These are phyloP conservation scores for sunflower (Helianthus annuus) DNA, from an alignment of 129 eudicot genomes.

Conservation along the genomic window DNA sequence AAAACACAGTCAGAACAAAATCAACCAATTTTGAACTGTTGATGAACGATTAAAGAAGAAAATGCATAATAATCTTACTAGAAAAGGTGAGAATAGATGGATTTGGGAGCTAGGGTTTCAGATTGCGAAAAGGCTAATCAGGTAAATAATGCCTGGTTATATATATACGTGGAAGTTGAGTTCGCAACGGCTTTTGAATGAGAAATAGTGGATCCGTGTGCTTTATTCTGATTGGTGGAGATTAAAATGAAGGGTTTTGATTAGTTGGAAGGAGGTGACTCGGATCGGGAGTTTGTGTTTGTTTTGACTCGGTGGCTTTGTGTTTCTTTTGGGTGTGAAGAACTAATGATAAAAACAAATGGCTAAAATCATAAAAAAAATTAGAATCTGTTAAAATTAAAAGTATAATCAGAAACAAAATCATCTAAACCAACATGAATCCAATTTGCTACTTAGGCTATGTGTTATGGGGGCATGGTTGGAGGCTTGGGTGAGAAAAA, in stretches of 20 bases:
- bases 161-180: conserved; percentile 25
- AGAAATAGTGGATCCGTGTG: conserved; percentile 29
- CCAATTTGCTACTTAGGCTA: too few relatives aligned
- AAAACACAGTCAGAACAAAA: background rate
- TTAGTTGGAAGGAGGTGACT: conserved; percentile 35
- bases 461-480: too few relatives aligned
- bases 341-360: too few relatives aligned
- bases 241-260: conserved; percentile 8
- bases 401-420: too few relatives aligned
- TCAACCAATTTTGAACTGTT: background rate
- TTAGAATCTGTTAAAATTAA: too few relatives aligned
- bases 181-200: too few relatives aligned
- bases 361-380: too few relatives aligned
- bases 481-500: too few relatives aligned
- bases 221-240: conserved; percentile 30
- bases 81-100: background rate
- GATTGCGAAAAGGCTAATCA: background rate
- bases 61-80: background rate
- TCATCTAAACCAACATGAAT: too few relatives aligned
- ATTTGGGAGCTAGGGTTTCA: conserved; percentile 15
- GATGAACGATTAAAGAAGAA: background rate
- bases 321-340: conserved; percentile 32
- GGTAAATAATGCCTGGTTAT: background rate
- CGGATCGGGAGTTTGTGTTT: conserved; percentile 54
- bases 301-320: conserved; percentile 37